Percentiles rank a stretch among this genome's conserved stretches.
Evolutionary conservation across 495 filamentous ascomycete genomes (phyloP).

Genomic region (Daldinia loculata): DNA sequence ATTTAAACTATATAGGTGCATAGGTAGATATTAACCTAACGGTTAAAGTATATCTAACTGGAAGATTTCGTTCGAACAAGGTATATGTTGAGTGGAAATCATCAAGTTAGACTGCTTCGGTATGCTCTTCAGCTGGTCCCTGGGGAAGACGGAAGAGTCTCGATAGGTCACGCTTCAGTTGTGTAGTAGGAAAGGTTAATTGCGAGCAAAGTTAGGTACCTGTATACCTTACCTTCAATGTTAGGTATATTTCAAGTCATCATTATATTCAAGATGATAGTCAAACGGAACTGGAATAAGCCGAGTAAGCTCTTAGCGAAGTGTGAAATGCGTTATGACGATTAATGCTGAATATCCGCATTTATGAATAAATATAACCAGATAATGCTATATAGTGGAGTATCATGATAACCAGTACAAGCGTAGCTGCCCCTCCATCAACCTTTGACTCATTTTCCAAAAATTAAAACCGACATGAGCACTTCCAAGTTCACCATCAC

Average conservation of each 20-base stretch:
- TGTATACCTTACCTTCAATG: too few species aligned
- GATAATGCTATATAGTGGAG: not conserved
- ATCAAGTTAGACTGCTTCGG: not conserved
- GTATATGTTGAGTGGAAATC: not conserved
- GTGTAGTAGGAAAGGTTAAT: too few species aligned
- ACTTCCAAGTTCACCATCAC: constrained; percentile 4
- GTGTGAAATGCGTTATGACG: not conserved
- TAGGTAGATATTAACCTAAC: not conserved
- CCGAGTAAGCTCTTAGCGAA: not conserved
- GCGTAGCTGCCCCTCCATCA: constrained; percentile 29
- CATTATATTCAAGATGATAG: not conserved
- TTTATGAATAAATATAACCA: not conserved
- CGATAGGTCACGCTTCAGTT: not conserved
- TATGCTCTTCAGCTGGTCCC: not conserved
- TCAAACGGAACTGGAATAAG: not conserved
- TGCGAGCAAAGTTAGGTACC: too few species aligned
- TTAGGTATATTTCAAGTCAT: too few species aligned
- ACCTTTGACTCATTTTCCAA: constrained; percentile 31
- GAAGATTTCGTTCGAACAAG: not conserved
- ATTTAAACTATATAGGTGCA: not conserved
- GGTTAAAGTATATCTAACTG: too few species aligned
- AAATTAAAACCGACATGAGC: not conserved
- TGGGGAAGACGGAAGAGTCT: not conserved
- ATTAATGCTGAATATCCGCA: not conserved
- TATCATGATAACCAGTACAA: constrained; percentile 1